Percentiles rank a stretch among this genome's conserved stretches.
phyloP scores from a whole-genome alignment of 495 filamentous ascomycete species.

The Penicillium paradoxum region DNA sequence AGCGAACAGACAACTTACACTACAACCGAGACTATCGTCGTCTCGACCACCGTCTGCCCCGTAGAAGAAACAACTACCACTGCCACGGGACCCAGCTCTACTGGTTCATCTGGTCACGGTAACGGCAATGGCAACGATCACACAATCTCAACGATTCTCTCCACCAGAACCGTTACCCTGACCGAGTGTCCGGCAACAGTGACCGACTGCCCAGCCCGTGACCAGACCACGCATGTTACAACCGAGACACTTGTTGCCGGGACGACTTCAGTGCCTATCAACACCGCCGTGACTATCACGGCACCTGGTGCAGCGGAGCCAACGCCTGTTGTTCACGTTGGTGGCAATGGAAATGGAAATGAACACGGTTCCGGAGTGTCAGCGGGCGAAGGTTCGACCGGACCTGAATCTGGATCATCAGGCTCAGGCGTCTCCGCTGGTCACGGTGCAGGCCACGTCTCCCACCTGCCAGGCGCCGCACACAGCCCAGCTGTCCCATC shows the following conservation, averaged over 20 bases:
- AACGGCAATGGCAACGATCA: slow-evolving; percentile 1
- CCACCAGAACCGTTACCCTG: slow-evolving; percentile 15
- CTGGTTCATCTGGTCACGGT: neutral
- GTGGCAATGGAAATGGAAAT: neutral
- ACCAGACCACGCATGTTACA: slow-evolving; percentile 15
- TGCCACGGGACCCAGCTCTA: slow-evolving; percentile 2
- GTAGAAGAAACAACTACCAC: slow-evolving; percentile 13
- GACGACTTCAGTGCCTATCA: slow-evolving; percentile 6
- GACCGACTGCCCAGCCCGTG: slow-evolving; percentile 19
- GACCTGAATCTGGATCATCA: neutral
- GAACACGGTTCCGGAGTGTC: neutral
- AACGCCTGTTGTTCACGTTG: neutral
- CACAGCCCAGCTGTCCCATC: neutral
- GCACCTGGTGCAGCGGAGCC: neutral
- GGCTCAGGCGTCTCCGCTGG: neutral
- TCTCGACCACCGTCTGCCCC: slow-evolving; percentile 28
- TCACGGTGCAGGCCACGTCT: neutral
- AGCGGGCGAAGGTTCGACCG: neutral
- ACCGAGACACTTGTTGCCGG: slow-evolving; percentile 20
- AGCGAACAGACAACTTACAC: slow-evolving; percentile 12
- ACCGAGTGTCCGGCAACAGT: slow-evolving; percentile 20
- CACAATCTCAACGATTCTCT: slow-evolving; percentile 14
- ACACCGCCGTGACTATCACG: neutral
- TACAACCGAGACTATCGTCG: slow-evolving; percentile 24
- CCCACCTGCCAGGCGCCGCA: neutral